Percentiles rank a stretch among this genome's conserved stretches.
Evolutionary conservation across 108 stramenopile genomes (phyloP).

Genomic region (Schizochytrium sp.): DNA sequence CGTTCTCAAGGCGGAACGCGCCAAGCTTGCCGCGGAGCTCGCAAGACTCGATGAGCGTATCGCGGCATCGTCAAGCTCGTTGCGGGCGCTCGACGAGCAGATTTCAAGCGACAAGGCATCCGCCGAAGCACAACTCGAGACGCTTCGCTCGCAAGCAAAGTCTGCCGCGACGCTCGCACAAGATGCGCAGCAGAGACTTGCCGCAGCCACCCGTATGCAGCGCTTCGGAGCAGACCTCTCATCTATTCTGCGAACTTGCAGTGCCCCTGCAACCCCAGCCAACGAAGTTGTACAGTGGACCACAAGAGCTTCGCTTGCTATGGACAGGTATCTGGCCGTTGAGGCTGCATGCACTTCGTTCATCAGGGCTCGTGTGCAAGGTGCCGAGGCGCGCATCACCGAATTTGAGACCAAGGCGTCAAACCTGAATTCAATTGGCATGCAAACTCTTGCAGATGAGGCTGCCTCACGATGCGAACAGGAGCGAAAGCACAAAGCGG

Average conservation of each 20-base stretch:
- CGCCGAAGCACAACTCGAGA: neutral
- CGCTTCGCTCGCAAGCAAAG: neutral
- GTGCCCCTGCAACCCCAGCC: neutral
- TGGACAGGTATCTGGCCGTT: neutral
- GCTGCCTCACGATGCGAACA: neutral
- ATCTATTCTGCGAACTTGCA: neutral
- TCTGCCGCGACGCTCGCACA: neutral
- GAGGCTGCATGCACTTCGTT: neutral
- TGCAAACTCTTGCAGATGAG: neutral
- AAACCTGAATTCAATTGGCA: neutral
- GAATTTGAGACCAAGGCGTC: neutral
- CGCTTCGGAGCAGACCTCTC: neutral
- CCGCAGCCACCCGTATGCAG: neutral
- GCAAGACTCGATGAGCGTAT: neutral
- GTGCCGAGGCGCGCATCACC: neutral
- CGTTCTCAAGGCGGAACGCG: neutral
- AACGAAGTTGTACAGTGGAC: neutral
- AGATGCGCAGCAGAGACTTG: neutral
- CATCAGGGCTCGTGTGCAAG: neutral
- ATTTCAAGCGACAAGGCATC: neutral
- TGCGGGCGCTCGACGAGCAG: neutral
- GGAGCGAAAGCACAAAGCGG: neutral
- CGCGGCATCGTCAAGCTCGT: neutral
- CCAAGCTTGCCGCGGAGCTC: neutral
- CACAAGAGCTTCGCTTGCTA: neutral